Conservation (phyloP, 208 protist species). For the Wallacemonas sp. region DNA sequence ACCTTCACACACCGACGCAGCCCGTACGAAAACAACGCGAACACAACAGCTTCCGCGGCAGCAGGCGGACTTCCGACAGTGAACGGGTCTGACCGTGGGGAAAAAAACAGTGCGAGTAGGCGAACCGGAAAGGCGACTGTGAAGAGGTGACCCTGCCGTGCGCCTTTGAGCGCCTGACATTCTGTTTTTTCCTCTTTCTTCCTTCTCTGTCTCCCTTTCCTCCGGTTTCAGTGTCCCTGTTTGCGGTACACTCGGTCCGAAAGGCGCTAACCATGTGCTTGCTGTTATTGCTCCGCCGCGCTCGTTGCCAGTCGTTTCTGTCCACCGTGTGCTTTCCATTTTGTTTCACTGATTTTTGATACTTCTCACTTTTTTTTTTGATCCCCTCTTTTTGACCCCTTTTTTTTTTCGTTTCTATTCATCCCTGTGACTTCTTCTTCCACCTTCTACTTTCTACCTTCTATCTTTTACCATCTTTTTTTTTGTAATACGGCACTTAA, state of each 20-base stretch:
- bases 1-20: neutral
- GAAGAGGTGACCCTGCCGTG: neutral
- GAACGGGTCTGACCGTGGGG: too few species aligned
- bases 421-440: too few species aligned
- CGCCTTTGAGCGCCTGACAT: neutral
- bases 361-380: neutral
- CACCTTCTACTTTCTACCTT: too few species aligned
- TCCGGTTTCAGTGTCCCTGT: slow-evolving; percentile 1
- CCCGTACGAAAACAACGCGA: neutral
- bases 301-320: too few species aligned
- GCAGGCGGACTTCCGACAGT: too few species aligned
- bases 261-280: neutral
- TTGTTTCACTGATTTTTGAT: neutral
- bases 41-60: too few species aligned
- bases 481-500: too few species aligned
- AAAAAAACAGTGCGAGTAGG: too few species aligned
- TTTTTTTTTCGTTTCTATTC: slow-evolving; percentile 27
- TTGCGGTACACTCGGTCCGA: neutral
- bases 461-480: too few species aligned
- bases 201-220: slow-evolving; percentile 16
- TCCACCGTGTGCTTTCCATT: too few species aligned
- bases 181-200: slow-evolving; percentile 17
- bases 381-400: slow-evolving; percentile 4
- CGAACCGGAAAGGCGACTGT: neutral
- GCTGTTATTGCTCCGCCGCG: too few species aligned